These are phyloP conservation scores for Pyrenophora seminiperda DNA, from an alignment of 2,329 filamentous ascomycete genomes.

Conservation along the genomic window DNA sequence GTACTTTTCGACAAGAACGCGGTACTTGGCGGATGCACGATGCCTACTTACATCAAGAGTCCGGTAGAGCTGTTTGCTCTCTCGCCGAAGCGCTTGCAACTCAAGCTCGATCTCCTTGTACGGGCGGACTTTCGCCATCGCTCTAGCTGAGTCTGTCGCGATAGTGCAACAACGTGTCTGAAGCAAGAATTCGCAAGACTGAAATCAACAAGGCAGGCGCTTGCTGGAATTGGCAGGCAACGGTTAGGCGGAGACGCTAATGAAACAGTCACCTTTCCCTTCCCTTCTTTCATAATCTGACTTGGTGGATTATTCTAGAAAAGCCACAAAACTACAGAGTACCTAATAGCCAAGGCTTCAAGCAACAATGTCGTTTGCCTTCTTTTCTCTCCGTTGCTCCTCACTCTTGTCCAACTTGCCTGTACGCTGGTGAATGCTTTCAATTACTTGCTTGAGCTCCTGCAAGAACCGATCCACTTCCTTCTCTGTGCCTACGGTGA, in stretches of 20 bases:
- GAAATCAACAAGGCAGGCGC: background rate
- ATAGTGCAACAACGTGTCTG: too few species aligned
- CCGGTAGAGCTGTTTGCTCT: too few species aligned
- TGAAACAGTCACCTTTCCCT: background rate
- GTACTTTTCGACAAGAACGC: too few species aligned
- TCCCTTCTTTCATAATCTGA: too few species aligned
- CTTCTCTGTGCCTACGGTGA: constrained; percentile 87
- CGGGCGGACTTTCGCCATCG: too few species aligned
- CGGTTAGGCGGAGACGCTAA: background rate
- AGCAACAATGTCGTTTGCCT: constrained; percentile 57
- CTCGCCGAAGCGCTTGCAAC: too few species aligned
- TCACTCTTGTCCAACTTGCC: constrained; percentile 39
- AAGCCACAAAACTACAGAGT: too few species aligned
- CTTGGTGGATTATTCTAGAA: background rate
- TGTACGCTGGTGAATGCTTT: constrained; percentile 53
- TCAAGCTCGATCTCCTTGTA: too few species aligned
- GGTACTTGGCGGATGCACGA: too few species aligned
- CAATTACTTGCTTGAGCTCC: constrained; percentile 64
- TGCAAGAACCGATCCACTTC: constrained; percentile 81
- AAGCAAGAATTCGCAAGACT: too few species aligned
- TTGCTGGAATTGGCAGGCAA: background rate
- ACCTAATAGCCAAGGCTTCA: constrained; percentile 25
- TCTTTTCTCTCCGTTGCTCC: constrained; percentile 55
- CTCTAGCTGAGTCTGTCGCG: too few species aligned
- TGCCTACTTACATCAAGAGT: too few species aligned